Percentiles rank a stretch among this genome's conserved stretches.
phyloP scores from a whole-genome alignment of 1,139 yeast species.

The Pichia sorboxylosa region DNA sequence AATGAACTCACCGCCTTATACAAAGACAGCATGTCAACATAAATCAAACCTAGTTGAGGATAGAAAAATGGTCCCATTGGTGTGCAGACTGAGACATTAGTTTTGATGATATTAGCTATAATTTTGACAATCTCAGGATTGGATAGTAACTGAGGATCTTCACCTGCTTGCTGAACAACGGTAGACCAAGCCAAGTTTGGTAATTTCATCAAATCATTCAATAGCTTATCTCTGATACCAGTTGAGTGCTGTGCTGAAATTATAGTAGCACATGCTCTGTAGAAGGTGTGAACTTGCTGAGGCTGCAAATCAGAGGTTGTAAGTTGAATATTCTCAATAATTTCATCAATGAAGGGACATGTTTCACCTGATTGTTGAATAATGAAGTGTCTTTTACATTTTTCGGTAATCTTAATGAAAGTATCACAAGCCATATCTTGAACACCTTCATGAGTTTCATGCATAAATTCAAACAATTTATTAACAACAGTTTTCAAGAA shows the following conservation, averaged over 20 bases:
- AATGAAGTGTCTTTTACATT: constrained; percentile 92
- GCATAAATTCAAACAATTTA: constrained; percentile 96
- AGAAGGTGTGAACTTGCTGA: constrained; percentile 94
- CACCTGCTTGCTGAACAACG: constrained; percentile 78
- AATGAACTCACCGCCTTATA: constrained; percentile 86
- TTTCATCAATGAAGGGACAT: constrained; percentile 90
- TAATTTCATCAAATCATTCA: constrained; percentile 71
- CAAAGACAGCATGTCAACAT: constrained; percentile 79
- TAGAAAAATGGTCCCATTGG: constrained; percentile 89
- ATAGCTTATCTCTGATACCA: constrained; percentile 57
- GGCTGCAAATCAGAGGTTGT: constrained; percentile 92
- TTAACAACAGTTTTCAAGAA: constrained; percentile 91
- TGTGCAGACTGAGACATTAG: constrained; percentile 88
- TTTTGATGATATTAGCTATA: constrained; percentile 84
- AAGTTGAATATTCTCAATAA: constrained; percentile 66
- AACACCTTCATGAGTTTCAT: constrained; percentile 98
- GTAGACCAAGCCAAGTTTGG: constrained; percentile 95
- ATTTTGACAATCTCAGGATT: constrained; percentile 86
- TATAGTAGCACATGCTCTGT: constrained; percentile 94
- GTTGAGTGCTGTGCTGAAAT: constrained; percentile 68
- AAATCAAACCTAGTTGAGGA: constrained; percentile 78
- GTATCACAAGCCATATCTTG: constrained; percentile 99
- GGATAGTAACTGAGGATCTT: constrained; percentile 71
- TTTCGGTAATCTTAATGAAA: constrained; percentile 84
- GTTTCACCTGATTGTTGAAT: constrained; percentile 73